These are phyloP conservation scores for Stagonosporopsis rhizophila DNA, from an alignment of 2,329 filamentous ascomycete species.

Conservation along the genomic window DNA sequence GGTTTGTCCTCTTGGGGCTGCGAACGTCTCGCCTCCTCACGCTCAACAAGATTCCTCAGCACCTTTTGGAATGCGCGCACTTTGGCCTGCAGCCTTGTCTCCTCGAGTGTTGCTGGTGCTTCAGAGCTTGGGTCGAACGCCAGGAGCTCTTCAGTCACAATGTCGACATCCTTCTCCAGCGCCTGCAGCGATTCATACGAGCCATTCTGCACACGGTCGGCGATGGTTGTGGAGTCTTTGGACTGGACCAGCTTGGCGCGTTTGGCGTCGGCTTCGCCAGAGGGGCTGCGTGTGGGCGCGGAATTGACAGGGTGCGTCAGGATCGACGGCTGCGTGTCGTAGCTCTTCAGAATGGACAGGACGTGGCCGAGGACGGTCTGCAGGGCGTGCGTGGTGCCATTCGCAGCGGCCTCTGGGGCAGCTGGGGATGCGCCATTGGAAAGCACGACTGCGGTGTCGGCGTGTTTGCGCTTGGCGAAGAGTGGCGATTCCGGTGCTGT, in stretches of 20 bases:
- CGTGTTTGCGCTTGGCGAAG: conserved; percentile 56
- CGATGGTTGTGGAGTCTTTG: conserved; percentile 44
- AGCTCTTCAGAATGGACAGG: conserved; percentile 51
- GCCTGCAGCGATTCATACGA: conserved; percentile 52
- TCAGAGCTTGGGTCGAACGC: conserved; percentile 39
- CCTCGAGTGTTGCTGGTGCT: conserved; percentile 44
- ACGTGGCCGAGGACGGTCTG: conserved; percentile 50
- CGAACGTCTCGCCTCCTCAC: conserved; percentile 37
- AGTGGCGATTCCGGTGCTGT: conserved; percentile 38
- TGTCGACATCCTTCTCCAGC: conserved; percentile 53
- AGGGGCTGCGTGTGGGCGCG: conserved; percentile 37
- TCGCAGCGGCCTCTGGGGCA: conserved; percentile 25
- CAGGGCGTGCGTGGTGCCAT: conserved; percentile 34
- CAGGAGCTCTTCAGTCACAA: conserved; percentile 50
- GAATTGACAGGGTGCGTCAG: conserved; percentile 49
- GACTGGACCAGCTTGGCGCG: conserved; percentile 53
- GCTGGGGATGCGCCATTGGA: conserved; percentile 40
- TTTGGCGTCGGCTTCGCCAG: conserved; percentile 54
- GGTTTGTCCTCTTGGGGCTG: conserved; percentile 14
- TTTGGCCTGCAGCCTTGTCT: conserved; percentile 41
- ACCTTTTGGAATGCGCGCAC: conserved; percentile 46
- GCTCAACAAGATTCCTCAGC: conserved; percentile 35
- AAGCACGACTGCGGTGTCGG: conserved; percentile 39
- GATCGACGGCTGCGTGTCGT: conserved; percentile 57
- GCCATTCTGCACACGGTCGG: conserved; percentile 46